Percentiles rank a stretch among this genome's conserved stretches.
phyloP scores from a whole-genome alignment of 2,329 filamentous ascomycete species.

The Tolypocladium sp. region DNA sequence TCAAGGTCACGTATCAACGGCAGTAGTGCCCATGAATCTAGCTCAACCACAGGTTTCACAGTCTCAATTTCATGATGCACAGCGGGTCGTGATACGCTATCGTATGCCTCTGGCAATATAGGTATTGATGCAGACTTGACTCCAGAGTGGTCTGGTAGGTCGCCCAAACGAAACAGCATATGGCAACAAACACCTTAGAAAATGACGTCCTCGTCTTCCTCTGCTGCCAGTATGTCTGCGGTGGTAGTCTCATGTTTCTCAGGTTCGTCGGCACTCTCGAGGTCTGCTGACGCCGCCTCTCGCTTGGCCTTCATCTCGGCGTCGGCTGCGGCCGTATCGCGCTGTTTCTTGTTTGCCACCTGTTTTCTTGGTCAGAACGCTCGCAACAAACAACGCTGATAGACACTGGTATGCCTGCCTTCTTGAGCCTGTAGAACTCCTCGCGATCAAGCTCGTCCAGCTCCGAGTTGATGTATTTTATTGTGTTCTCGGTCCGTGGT shows the following conservation, averaged over 20 bases:
- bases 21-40: slow-evolving; percentile 42
- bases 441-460: slow-evolving; percentile 95
- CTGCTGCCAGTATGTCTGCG: slow-evolving; percentile 61
- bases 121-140: not conserved
- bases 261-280: slow-evolving; percentile 22
- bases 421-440: slow-evolving; percentile 96
- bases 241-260: slow-evolving; percentile 29
- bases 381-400: not conserved
- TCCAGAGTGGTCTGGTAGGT: not conserved
- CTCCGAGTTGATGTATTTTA: slow-evolving; percentile 99
- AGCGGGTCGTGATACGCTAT: not conserved
- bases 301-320: slow-evolving; percentile 69
- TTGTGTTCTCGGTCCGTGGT: slow-evolving; percentile 96
- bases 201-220: slow-evolving; percentile 79
- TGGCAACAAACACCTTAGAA: slow-evolving; percentile 41
- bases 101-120: not conserved
- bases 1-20: slow-evolving; percentile 95
- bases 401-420: slow-evolving; percentile 30
- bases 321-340: slow-evolving; percentile 63
- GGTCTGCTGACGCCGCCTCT: slow-evolving; percentile 31
- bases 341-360: slow-evolving; percentile 75
- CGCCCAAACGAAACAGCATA: not conserved
- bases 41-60: not conserved
- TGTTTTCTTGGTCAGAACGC: slow-evolving; percentile 8
- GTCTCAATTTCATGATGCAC: not conserved